These are phyloP conservation scores for Russula olivacea DNA, from an alignment of 768 basidiomycete genomes.

Conservation along the genomic window DNA sequence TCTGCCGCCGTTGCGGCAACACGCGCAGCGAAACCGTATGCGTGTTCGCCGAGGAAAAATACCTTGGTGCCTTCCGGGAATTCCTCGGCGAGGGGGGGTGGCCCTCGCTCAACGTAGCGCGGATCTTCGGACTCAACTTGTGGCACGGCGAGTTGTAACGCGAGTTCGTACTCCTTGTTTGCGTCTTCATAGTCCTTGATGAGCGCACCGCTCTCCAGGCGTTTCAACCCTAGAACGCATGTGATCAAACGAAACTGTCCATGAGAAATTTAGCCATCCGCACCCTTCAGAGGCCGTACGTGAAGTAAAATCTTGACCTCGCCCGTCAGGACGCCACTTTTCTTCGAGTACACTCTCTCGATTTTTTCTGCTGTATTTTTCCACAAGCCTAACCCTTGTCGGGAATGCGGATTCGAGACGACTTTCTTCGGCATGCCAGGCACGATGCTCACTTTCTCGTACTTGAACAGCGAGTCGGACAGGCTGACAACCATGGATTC, in stretches of 20 bases:
- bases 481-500: conserved; percentile 85
- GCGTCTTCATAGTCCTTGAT: conserved; percentile 89
- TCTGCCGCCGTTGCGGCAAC: conserved; percentile 67
- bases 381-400: conserved; percentile 67
- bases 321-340: conserved; percentile 80
- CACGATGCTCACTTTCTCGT: conserved; percentile 61
- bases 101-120: conserved; percentile 71
- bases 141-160: conserved; percentile 78
- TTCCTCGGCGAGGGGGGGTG: conserved; percentile 79
- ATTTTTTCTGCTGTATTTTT: conserved; percentile 75
- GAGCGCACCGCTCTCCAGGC: conserved; percentile 82
- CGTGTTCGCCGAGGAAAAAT: conserved; percentile 93
- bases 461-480: conserved; percentile 82
- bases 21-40: conserved; percentile 93
- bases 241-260: neutral
- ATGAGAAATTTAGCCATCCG: conserved; percentile 17
- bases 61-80: conserved; percentile 88
- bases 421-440: conserved; percentile 49
- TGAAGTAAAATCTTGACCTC: conserved; percentile 76
- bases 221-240: conserved; percentile 63
- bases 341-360: conserved; percentile 83
- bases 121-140: conserved; percentile 87
- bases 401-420: conserved; percentile 66
- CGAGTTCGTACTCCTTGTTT: conserved; percentile 80
- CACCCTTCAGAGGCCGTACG: conserved; percentile 87